phyloP scores from a whole-genome alignment of 495 filamentous ascomycete genomes.

The Halenospora varia region DNA sequence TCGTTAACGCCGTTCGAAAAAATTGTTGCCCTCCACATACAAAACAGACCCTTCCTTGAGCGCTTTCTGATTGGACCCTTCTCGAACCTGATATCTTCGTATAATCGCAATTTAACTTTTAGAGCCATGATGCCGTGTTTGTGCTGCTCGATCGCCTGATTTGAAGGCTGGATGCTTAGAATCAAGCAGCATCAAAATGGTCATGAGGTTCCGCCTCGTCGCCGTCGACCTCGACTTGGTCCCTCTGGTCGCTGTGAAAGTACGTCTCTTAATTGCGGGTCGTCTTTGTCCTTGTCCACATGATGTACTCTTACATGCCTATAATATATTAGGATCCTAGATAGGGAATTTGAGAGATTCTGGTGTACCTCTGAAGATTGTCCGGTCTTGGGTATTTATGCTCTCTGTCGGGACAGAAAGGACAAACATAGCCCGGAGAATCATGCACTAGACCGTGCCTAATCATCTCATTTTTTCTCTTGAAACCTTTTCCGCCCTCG shows the following conservation, averaged over 20 bases:
- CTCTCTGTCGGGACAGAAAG: constrained; percentile 92
- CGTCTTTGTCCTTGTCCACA: constrained; percentile 63
- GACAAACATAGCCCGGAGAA: constrained; percentile 94
- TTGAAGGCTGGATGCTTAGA: too few relatives aligned
- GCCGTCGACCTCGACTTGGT: constrained; percentile 74
- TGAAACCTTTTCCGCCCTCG: constrained; percentile 90
- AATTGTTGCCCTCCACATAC: too few relatives aligned
- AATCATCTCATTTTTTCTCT: constrained; percentile 99
- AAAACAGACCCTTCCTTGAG: too few relatives aligned
- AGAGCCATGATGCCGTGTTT: too few relatives aligned
- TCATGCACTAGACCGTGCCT: constrained; percentile 92
- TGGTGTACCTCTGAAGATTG: constrained; percentile 82
- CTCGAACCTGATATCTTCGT: too few relatives aligned
- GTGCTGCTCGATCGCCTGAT: too few relatives aligned
- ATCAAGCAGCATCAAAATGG: constrained; percentile 7
- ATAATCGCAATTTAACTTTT: not conserved
- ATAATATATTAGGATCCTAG: constrained; percentile 70
- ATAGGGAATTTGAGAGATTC: not conserved
- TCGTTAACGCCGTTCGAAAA: not conserved
- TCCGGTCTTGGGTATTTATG: constrained; percentile 96
- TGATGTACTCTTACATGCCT: constrained; percentile 79
- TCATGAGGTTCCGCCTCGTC: constrained; percentile 45
- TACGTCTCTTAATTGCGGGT: constrained; percentile 58
- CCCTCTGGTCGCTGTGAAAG: constrained; percentile 75
- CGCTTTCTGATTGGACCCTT: too few relatives aligned